Evolutionary conservation across 2,329 filamentous ascomycete species (phyloP), one percentile per base, ranked within the genome.

Genomic region (Pseudogymnoascus destructans): DNA sequence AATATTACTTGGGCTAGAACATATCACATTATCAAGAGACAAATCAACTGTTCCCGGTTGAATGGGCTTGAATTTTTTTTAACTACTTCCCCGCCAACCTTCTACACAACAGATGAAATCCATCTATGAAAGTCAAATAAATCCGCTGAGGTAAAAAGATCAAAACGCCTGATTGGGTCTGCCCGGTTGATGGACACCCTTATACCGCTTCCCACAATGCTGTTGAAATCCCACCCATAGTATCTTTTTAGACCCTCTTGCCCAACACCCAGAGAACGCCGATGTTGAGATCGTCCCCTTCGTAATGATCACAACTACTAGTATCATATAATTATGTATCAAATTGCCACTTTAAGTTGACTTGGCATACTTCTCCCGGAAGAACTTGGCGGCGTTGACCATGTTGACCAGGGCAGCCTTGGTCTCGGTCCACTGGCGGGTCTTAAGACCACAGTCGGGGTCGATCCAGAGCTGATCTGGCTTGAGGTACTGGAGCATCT

Each of bases 381-480:
- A 97, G 81, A 78, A 86, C 84, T 96, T 96, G 80, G 93, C 92
- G 60, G 93, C 93, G 73, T 92, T 91, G 76, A 98, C 92, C 89
- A 98, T 87, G 85, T 96, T 95, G 78, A 78, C 78, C 71, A 98
- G 79, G 60, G 92, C 89, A 71, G 89, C 89, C 86, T 96, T 97
- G 75, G 91, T 95, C 85, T 98, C 92, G 75, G 87, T 84, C 92
- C 93, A 97, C 79, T 95, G 87, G 69, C 93, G 88, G 68, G 93
- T 98, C 89, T 98, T 98, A 61, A 98, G 85, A 80, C 93, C 93
- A 72, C 93, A 98, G 80, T 98, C 93, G 67, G 93, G 93, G 81
- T 98, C 92, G 78, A 97, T 89, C 93, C 93, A 98, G 73, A 98
- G 89, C 83, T 98, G 93, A 71, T 96, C 90, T 61, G 91, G 91